A percentile compares a stretch with the other conserved stretches of the same genome.
phyloP scores from a whole-genome alignment of 805 yeast species.

The Barnettozyma populi region DNA sequence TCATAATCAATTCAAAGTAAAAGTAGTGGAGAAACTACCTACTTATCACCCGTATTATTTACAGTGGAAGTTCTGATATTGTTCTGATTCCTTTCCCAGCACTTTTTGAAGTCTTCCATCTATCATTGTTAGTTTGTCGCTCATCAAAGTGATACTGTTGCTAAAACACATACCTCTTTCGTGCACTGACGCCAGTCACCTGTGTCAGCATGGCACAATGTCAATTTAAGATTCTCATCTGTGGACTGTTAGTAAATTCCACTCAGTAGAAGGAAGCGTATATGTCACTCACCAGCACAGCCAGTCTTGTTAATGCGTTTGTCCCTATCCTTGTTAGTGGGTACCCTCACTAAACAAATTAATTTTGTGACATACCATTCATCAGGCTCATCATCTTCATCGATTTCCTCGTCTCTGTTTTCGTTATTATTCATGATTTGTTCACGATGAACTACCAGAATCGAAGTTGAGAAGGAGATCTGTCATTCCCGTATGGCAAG shows the following conservation, averaged over 20 bases:
- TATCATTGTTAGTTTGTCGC: constrained; percentile 12
- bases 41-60: constrained; percentile 19
- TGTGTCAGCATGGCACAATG: constrained; percentile 75
- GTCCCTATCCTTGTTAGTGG: constrained; percentile 42
- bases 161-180: constrained; percentile 43
- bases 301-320: constrained; percentile 69
- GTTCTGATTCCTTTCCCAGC: constrained; percentile 38
- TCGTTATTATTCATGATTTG: constrained; percentile 9
- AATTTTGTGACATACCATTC: constrained; percentile 44
- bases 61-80: constrained; percentile 34
- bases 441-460: too few species aligned
- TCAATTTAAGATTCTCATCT: constrained; percentile 65
- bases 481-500: neutral
- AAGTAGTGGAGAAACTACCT: neutral
- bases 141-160: neutral
- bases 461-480: neutral
- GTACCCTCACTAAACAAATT: neutral
- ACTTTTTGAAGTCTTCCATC: constrained; percentile 38
- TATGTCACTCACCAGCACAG: constrained; percentile 44
- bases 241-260: neutral
- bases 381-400: constrained; percentile 60
- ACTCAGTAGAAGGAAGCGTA: neutral
- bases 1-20: neutral
- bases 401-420: constrained; percentile 17
- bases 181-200: constrained; percentile 77